Conservation (phyloP, 768 basidiomycete genomes). For the Grammothele lineata region DNA sequence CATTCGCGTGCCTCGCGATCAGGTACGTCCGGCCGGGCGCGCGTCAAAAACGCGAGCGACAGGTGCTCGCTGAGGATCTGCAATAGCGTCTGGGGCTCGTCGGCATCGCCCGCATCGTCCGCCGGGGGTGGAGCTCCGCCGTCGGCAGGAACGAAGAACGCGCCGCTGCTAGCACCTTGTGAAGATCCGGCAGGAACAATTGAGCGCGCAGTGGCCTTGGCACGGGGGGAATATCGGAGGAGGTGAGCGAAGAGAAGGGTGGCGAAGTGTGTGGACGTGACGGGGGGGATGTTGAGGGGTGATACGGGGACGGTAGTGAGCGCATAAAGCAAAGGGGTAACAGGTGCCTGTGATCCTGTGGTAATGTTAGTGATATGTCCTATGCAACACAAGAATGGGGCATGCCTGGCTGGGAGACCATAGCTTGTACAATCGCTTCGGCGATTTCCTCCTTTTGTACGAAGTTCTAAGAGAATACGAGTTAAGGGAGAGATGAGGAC, state of each 20-base stretch:
- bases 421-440: conserved; percentile 64
- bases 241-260: conserved; percentile 78
- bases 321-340: conserved; percentile 69
- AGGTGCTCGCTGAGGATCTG: conserved; percentile 88
- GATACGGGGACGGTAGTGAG: conserved; percentile 60
- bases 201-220: conserved; percentile 59
- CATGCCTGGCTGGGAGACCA: conserved; percentile 59
- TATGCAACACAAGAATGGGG: conserved; percentile 14
- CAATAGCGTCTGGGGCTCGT: conserved; percentile 71
- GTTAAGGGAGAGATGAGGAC: neutral
- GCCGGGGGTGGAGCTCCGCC: conserved; percentile 32
- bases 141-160: conserved; percentile 79
- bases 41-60: conserved; percentile 78
- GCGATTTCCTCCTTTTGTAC: conserved; percentile 69
- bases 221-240: conserved; percentile 59
- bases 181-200: conserved; percentile 49
- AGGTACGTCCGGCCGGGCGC: conserved; percentile 61
- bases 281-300: conserved; percentile 50
- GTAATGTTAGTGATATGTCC: conserved; percentile 8
- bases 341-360: conserved; percentile 36
- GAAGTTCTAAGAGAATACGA: conserved; percentile 53
- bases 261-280: conserved; percentile 69
- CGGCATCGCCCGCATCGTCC: conserved; percentile 31
- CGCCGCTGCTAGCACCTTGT: conserved; percentile 27
- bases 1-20: conserved; percentile 79